These are phyloP conservation scores for Pichia sp. DNA, from an alignment of 1,139 yeast species.

Conservation along the genomic window DNA sequence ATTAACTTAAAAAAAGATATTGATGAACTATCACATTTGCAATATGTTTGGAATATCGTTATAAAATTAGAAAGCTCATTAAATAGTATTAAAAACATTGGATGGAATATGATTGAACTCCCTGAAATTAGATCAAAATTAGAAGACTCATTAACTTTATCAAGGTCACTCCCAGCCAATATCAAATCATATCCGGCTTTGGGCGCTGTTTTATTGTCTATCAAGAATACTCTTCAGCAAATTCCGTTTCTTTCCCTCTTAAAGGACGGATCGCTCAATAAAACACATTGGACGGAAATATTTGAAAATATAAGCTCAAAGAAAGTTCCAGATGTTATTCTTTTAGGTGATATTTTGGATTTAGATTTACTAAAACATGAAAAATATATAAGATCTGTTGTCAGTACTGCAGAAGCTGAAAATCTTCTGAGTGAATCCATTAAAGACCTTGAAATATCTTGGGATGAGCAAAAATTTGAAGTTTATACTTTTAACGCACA, in stretches of 20 bases:
- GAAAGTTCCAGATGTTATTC: slow-evolving; percentile 23
- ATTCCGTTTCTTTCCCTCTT: slow-evolving; percentile 43
- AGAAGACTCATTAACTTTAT: slow-evolving; percentile 43
- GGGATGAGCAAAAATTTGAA: slow-evolving; percentile 47
- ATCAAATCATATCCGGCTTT: slow-evolving; percentile 68
- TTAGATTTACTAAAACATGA: slow-evolving; percentile 47
- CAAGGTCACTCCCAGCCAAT: slow-evolving; percentile 51
- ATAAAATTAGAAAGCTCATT: slow-evolving; percentile 33
- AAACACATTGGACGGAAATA: slow-evolving; percentile 66
- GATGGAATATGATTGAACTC: slow-evolving; percentile 50
- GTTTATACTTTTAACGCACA: slow-evolving; percentile 49
- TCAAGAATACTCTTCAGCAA: slow-evolving; percentile 39
- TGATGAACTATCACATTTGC: slow-evolving; percentile 54
- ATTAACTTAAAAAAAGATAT: slow-evolving; percentile 28
- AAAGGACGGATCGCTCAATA: slow-evolving; percentile 51
- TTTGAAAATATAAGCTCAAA: slow-evolving; percentile 29
- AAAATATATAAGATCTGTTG: slow-evolving; percentile 39
- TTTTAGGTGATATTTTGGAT: slow-evolving; percentile 53
- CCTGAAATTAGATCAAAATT: slow-evolving; percentile 43
- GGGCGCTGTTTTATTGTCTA: slow-evolving; percentile 45
- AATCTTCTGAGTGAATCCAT: slow-evolving; percentile 52
- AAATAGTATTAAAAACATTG: slow-evolving; percentile 40
- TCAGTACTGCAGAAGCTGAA: slow-evolving; percentile 71
- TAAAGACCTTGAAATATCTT: slow-evolving; percentile 38
- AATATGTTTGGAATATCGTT: slow-evolving; percentile 61